phyloP scores from a whole-genome alignment of 2,329 filamentous ascomycete genomes.

The Biscogniauxia sp. region DNA sequence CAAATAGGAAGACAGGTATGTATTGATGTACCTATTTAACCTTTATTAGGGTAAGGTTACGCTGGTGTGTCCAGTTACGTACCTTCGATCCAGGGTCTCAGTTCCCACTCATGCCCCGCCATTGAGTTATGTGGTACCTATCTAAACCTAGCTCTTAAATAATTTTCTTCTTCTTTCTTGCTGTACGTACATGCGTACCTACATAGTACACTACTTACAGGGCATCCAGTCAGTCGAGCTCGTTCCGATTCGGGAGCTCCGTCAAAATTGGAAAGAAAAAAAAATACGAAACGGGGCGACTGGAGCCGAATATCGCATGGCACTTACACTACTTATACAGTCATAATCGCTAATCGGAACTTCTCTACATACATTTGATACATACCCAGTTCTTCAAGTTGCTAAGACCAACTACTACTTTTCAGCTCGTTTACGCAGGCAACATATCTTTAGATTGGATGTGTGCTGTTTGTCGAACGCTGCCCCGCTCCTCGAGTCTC shows the following conservation, averaged over 20 bases:
- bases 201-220: background rate
- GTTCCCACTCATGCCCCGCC: background rate
- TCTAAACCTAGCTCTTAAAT: too few relatives aligned
- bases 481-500: too few relatives aligned
- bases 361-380: too few relatives aligned
- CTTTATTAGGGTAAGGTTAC: background rate
- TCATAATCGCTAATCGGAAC: background rate
- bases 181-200: background rate
- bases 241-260: slow-evolving; percentile 15
- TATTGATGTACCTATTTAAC: too few relatives aligned
- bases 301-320: slow-evolving; percentile 6
- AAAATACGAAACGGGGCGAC: slow-evolving; percentile 6
- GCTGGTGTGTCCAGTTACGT: background rate
- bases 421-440: too few relatives aligned
- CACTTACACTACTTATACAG: background rate
- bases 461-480: too few relatives aligned
- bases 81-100: background rate
- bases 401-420: too few relatives aligned
- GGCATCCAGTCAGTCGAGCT: background rate
- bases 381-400: too few relatives aligned
- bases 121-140: background rate
- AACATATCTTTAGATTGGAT: too few relatives aligned
- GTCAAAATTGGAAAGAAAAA: background rate
- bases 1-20: too few relatives aligned
- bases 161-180: too few relatives aligned